Percentiles rank a stretch among this genome's conserved stretches.
These are phyloP conservation scores for Austroboletus niveus DNA, from an alignment of 1,284 basidiomycete species.

Conservation along the genomic window DNA sequence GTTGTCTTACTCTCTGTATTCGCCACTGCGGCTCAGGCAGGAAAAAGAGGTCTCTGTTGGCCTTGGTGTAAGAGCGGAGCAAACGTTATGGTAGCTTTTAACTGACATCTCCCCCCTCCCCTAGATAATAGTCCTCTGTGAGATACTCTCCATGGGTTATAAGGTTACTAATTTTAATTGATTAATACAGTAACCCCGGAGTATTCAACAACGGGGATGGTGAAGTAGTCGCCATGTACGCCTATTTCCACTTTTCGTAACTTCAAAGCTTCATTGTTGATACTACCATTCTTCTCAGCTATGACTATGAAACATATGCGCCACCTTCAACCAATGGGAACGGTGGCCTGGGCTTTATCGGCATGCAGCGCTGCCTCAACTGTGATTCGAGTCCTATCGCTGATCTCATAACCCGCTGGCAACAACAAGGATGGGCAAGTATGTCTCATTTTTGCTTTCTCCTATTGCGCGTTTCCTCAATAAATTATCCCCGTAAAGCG, in stretches of 20 bases:
- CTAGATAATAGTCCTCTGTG: slow-evolving; percentile 25
- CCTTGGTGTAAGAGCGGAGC: slow-evolving; percentile 19
- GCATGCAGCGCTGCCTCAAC: slow-evolving; percentile 39
- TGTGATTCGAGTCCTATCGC: slow-evolving; percentile 38
- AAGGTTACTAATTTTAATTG: neutral
- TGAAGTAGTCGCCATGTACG: slow-evolving; percentile 36
- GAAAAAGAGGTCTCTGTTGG: slow-evolving; percentile 25
- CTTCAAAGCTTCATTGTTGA: neutral
- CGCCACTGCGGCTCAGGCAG: slow-evolving; percentile 13
- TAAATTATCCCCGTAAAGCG: slow-evolving; percentile 15
- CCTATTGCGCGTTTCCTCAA: neutral
- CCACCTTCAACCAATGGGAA: slow-evolving; percentile 33
- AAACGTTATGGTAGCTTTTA: neutral
- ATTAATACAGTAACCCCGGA: slow-evolving; percentile 27
- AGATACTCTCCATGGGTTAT: neutral
- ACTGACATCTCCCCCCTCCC: slow-evolving; percentile 5
- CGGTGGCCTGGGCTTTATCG: slow-evolving; percentile 38
- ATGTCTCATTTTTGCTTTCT: slow-evolving; percentile 1
- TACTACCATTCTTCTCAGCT: slow-evolving; percentile 17
- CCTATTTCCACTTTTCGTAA: neutral
- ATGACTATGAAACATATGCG: slow-evolving; percentile 38
- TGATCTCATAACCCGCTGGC: slow-evolving; percentile 30
- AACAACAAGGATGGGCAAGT: slow-evolving; percentile 34
- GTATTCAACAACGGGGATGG: slow-evolving; percentile 28
- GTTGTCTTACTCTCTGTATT: slow-evolving; percentile 15